phyloP scores from a whole-genome alignment of 2,329 filamentous ascomycete species.

The Hymenoscyphus linearis region DNA sequence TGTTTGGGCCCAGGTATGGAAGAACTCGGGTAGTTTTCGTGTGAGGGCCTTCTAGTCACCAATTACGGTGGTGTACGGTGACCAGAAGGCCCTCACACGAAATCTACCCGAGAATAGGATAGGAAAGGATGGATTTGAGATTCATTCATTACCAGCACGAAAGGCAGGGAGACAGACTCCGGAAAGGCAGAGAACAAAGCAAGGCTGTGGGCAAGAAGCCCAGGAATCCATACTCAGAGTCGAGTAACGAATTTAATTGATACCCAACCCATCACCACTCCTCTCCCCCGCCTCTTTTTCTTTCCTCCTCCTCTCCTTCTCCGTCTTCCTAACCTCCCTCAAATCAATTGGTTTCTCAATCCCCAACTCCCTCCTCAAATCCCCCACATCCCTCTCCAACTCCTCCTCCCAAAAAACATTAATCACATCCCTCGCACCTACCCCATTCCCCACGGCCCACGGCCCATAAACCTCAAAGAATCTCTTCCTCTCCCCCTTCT shows the following conservation, averaged over 20 bases:
- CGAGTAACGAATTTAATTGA: slow-evolving; percentile 18
- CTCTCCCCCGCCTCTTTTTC: slow-evolving; percentile 47
- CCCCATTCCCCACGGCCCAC: slow-evolving; percentile 84
- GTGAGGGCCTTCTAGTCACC: too few species aligned
- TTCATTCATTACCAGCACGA: slow-evolving; percentile 1
- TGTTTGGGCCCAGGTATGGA: not conserved
- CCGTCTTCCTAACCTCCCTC: slow-evolving; percentile 66
- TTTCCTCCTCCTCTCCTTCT: slow-evolving; percentile 63
- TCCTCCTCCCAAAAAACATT: slow-evolving; percentile 99
- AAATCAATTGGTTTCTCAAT: slow-evolving; percentile 89
- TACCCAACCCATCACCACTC: slow-evolving; percentile 24
- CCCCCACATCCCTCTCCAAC: slow-evolving; percentile 75
- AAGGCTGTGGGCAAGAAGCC: too few species aligned
- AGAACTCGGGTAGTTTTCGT: too few species aligned
- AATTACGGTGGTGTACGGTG: too few species aligned
- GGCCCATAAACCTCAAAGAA: slow-evolving; percentile 77
- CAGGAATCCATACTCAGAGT: too few species aligned
- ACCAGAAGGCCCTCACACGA: too few species aligned
- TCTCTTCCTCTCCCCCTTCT: slow-evolving; percentile 55
- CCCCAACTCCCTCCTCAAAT: slow-evolving; percentile 66
- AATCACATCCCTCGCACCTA: slow-evolving; percentile 71
- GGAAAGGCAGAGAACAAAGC: too few species aligned
- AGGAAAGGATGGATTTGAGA: not conserved
- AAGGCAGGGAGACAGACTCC: not conserved
- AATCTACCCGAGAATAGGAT: too few species aligned